phyloP scores from a whole-genome alignment of 352 stramenopile species.

The Phytopythium aichiense region DNA sequence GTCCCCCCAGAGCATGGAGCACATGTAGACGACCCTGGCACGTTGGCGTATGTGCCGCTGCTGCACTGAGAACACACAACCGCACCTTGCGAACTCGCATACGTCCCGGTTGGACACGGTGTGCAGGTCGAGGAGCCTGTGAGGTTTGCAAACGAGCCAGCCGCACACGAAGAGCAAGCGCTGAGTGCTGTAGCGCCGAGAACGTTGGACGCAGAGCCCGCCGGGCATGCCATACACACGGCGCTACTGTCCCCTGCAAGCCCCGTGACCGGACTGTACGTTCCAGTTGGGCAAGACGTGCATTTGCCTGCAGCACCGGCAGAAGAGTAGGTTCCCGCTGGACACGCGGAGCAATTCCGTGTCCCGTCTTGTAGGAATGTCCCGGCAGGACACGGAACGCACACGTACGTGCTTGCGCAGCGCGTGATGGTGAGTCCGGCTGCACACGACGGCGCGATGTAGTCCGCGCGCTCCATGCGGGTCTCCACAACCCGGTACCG shows the following conservation, averaged over 20 bases:
- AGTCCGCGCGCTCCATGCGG: slow-evolving; percentile 44
- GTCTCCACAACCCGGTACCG: slow-evolving; percentile 56
- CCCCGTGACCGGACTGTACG: slow-evolving; percentile 37
- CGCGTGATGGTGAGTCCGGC: slow-evolving; percentile 49
- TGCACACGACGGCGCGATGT: slow-evolving; percentile 46
- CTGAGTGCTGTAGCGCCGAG: slow-evolving; percentile 24
- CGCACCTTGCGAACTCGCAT: slow-evolving; percentile 14
- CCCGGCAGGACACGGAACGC: slow-evolving; percentile 52
- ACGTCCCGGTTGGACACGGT: slow-evolving; percentile 17
- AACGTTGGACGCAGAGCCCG: slow-evolving; percentile 40
- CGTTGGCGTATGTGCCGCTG: slow-evolving; percentile 38
- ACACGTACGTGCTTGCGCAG: slow-evolving; percentile 55
- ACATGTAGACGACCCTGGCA: slow-evolving; percentile 24
- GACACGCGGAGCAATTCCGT: slow-evolving; percentile 43
- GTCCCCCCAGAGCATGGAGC: slow-evolving; percentile 36
- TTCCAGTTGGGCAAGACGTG: slow-evolving; percentile 39
- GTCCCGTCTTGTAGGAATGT: slow-evolving; percentile 54
- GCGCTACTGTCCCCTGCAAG: slow-evolving; percentile 24
- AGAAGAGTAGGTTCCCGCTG: slow-evolving; percentile 38
- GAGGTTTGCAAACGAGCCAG: slow-evolving; percentile 22
- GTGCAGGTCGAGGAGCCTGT: slow-evolving; percentile 16
- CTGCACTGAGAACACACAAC: slow-evolving; percentile 34
- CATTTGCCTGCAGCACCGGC: slow-evolving; percentile 34
- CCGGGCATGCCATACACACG: slow-evolving; percentile 41
- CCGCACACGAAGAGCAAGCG: slow-evolving; percentile 26